phyloP scores from a whole-genome alignment of 1,284 basidiomycete genomes.

The Trichosporon faecale region DNA sequence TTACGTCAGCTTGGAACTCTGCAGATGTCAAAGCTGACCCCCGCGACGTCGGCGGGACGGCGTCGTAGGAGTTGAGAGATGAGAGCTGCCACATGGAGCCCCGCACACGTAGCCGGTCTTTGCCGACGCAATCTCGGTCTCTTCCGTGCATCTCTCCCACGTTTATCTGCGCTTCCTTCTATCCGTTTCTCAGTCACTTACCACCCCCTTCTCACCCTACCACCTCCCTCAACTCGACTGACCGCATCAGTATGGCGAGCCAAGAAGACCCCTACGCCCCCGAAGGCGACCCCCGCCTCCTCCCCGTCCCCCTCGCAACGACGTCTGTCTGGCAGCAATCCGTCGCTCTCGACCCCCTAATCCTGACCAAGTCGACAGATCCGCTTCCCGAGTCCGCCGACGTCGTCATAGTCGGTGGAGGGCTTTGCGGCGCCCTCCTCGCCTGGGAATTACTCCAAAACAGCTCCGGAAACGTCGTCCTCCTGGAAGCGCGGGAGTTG shows the following conservation, averaged over 20 bases:
- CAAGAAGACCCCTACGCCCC: background rate
- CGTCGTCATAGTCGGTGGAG: slow-evolving; percentile 43
- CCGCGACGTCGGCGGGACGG: too few relatives aligned
- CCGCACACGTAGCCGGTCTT: background rate
- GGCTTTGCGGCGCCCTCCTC: slow-evolving; percentile 38
- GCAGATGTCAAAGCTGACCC: too few relatives aligned
- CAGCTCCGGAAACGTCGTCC: slow-evolving; percentile 29
- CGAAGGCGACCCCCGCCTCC: background rate
- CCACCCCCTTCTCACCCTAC: background rate
- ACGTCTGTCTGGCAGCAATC: slow-evolving; percentile 44
- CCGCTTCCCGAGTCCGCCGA: slow-evolving; percentile 34
- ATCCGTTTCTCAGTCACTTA: background rate
- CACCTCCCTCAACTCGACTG: background rate
- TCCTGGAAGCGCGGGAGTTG: slow-evolving; percentile 47
- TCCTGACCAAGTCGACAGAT: slow-evolving; percentile 27
- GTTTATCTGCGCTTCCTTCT: background rate
- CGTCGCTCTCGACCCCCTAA: slow-evolving; percentile 34
- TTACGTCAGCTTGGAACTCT: too few relatives aligned
- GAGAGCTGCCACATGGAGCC: too few relatives aligned
- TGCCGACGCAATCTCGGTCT: background rate
- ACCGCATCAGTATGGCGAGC: background rate
- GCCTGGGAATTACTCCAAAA: slow-evolving; percentile 29
- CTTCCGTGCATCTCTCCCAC: background rate
- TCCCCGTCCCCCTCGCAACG: slow-evolving; percentile 30
- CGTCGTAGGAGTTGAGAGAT: too few relatives aligned